Evolutionary conservation across 495 filamentous ascomycete genomes (phyloP).

Genomic region (Aspergillus taichungensis): DNA sequence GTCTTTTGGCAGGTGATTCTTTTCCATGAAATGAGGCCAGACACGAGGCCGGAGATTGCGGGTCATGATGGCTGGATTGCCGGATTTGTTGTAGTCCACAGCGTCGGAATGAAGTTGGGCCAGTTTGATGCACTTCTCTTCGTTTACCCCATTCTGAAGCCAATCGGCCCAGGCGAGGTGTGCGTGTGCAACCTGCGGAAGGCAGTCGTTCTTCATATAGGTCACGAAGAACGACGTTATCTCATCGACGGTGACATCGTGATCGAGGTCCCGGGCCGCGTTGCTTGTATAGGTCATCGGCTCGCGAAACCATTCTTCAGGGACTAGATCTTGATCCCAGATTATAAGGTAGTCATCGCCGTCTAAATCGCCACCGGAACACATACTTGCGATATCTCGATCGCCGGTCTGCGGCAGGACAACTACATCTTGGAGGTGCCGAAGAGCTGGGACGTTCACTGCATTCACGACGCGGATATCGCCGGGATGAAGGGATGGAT

Average conservation of each 20-base stretch:
- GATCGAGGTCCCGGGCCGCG: slow-evolving; percentile 39
- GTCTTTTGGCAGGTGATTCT: slow-evolving; percentile 38
- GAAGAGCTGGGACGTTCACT: slow-evolving; percentile 62
- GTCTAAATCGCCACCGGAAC: slow-evolving; percentile 91
- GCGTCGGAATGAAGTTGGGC: slow-evolving; percentile 81
- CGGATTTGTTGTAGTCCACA: slow-evolving; percentile 92
- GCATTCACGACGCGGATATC: slow-evolving; percentile 85
- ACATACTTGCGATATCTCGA: slow-evolving; percentile 81
- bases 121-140: slow-evolving; percentile 62
- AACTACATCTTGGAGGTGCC: slow-evolving; percentile 73
- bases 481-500: slow-evolving; percentile 90
- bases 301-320: slow-evolving; percentile 53
- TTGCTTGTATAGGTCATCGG: slow-evolving; percentile 66
- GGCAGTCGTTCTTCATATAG: slow-evolving; percentile 87
- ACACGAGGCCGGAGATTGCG: slow-evolving; percentile 45
- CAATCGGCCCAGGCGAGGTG: slow-evolving; percentile 74
- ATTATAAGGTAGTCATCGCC: slow-evolving; percentile 94
- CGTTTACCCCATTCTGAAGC: slow-evolving; percentile 52
- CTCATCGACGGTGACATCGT: slow-evolving; percentile 56
- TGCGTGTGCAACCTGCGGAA: slow-evolving; percentile 71
- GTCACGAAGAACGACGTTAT: slow-evolving; percentile 79
- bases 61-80: slow-evolving; percentile 59
- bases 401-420: slow-evolving; percentile 83
- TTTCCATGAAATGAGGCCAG: slow-evolving; percentile 94
- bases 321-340: slow-evolving; percentile 76